Base-by-base conservation (phyloP, 78 protist species). In the Pigoraptor vietnamica region DNA sequence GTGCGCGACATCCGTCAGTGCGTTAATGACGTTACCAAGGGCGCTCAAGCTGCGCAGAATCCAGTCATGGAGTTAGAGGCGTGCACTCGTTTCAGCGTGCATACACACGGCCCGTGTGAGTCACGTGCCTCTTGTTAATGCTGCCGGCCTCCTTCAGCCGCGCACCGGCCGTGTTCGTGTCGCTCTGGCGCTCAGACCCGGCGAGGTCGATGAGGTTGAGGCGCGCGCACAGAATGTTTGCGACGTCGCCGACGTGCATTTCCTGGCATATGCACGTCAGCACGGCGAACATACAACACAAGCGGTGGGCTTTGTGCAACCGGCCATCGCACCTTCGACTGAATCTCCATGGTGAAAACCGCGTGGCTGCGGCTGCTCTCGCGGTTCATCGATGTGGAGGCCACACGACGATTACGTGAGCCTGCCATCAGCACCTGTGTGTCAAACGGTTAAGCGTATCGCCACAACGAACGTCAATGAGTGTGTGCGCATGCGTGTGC, bases 181-280 rank as follows among this genome's bases (percentile, higher is more conserved):
- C 96, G 38, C 89, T 48, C 93, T 95, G 97, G 1, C 98, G 93
- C 93, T 98, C 99, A 24, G 95, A 90, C n/a, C 98, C 97, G 0
- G 99, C 99, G n/a, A 97, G 93, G 40, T 97, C 99, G 84, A 96
- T 96, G 81, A 97, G 81, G 91, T 96, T 94, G 37, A 98, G 96
- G 21, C 35, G 84, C 6, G 84, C 35, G 1, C n/a, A n/a, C n/a
- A n/a, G n/a, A n/a, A n/a, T n/a, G n/a, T n/a, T n/a, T n/a, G n/a
- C n/a, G n/a, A n/a, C n/a, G n/a, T n/a, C n/a, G n/a, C n/a, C n/a
- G n/a, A n/a, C n/a, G n/a, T n/a, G n/a, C n/a, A n/a, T n/a, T n/a
- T n/a, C n/a, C n/a, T n/a, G n/a, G n/a, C n/a, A n/a, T n/a, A n/a
- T n/a, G n/a, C n/a, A n/a, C n/a, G n/a, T n/a, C n/a, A n/a, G n/a